Conservation (phyloP, 108 stramenopile species). For the Fistulifera solaris region DNA sequence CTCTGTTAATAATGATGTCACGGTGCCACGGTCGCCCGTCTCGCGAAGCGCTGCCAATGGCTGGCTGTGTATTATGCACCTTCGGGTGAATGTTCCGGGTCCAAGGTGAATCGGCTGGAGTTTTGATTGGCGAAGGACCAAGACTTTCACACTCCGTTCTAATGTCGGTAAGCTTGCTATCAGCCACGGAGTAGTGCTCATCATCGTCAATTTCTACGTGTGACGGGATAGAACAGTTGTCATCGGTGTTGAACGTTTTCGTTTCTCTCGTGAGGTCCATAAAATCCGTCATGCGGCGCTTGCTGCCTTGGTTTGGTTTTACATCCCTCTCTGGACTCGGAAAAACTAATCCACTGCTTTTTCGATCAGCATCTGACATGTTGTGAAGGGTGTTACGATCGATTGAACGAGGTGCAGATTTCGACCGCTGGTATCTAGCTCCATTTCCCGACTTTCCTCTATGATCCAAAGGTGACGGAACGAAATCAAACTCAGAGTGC, state of each 20-base stretch:
- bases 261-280: neutral
- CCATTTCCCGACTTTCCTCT: neutral
- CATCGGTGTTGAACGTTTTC: neutral
- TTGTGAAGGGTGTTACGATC: neutral
- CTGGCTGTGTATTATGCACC: neutral
- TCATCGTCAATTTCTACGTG: neutral
- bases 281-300: neutral
- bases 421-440: neutral
- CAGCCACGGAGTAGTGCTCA: neutral
- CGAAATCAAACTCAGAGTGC: too few species aligned
- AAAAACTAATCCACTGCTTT: neutral
- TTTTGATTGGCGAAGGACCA: neutral
- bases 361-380: neutral
- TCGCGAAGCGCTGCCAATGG: neutral
- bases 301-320: neutral
- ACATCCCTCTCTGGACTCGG: neutral
- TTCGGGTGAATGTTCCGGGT: neutral
- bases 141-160: neutral
- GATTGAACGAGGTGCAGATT: neutral
- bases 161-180: neutral
- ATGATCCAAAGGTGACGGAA: neutral
- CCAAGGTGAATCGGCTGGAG: neutral
- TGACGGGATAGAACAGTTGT: neutral
- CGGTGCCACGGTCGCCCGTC: slow-evolving; percentile 1
- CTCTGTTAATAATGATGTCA: slow-evolving; percentile 1